Percentiles rank a stretch among this genome's conserved stretches.
phyloP scores from a whole-genome alignment of 306 rosid genomes.

The Chamaecrista fasciculata region DNA sequence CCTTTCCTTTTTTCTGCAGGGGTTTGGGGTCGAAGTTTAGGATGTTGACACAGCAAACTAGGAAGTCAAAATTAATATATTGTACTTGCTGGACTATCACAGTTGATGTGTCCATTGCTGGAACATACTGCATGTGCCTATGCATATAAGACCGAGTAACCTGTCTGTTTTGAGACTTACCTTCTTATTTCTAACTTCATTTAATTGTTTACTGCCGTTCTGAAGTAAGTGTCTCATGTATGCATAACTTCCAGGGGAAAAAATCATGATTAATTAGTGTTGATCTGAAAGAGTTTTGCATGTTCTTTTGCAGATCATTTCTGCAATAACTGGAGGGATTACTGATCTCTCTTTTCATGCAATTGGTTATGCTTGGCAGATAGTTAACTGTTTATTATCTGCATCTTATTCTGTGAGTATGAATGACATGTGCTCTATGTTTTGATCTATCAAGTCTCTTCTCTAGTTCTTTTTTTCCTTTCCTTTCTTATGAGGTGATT shows the following conservation, averaged over 20 bases:
- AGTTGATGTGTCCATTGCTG: constrained; percentile 4
- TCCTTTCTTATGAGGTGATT: background rate
- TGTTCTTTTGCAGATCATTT: constrained; percentile 73
- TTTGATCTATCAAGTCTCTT: constrained; percentile 1
- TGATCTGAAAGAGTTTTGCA: background rate
- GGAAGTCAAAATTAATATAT: background rate
- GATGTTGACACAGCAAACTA: constrained; percentile 1
- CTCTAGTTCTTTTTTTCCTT: background rate
- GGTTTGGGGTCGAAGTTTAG: background rate
- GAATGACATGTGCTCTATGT: constrained; percentile 23
- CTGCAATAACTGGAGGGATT: constrained; percentile 91
- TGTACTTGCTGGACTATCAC: background rate
- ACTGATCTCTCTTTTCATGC: constrained; percentile 88
- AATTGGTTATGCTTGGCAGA: constrained; percentile 87
- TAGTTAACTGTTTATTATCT: constrained; percentile 85
- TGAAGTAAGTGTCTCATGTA: constrained; percentile 19
- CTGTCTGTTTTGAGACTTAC: constrained; percentile 19
- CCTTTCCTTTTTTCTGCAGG: background rate
- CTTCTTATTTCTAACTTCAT: background rate
- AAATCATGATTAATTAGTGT: constrained; percentile 5
- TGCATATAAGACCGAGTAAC: background rate
- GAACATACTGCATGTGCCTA: background rate
- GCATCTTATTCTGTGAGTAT: constrained; percentile 97
- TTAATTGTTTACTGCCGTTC: constrained; percentile 8
- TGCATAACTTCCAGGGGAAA: constrained; percentile 2